Conservation (phyloP, 805 yeast genomes). For the Ogataea populi-albae region DNA sequence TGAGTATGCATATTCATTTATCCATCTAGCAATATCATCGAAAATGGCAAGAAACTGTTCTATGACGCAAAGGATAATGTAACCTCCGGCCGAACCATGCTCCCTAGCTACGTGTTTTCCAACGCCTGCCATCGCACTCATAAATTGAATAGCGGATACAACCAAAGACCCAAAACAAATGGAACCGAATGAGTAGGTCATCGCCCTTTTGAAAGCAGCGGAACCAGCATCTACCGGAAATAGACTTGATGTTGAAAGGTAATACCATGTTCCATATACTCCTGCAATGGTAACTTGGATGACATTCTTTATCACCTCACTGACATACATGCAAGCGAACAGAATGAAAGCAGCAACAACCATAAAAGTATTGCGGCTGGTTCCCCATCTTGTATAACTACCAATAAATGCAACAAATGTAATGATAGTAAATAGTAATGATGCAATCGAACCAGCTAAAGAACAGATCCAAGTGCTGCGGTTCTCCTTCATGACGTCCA, state of each 20-base stretch:
- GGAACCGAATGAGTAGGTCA: conserved; percentile 86
- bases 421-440: conserved; percentile 1
- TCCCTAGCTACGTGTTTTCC: conserved; percentile 12
- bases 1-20: conserved; percentile 87
- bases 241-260: conserved; percentile 47
- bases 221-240: conserved; percentile 75
- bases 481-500: conserved; percentile 65
- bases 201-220: conserved; percentile 71
- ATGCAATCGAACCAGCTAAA: conserved; percentile 4
- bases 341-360: conserved; percentile 51
- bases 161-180: conserved; percentile 77
- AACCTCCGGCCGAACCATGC: conserved; percentile 7
- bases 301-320: conserved; percentile 77
- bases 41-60: conserved; percentile 32
- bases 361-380: conserved; percentile 18
- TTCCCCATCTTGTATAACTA: conserved; percentile 40
- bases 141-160: conserved; percentile 62
- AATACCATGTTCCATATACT: conserved; percentile 89
- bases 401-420: conserved; percentile 33
- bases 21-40: conserved; percentile 51
- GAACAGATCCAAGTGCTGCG: conserved; percentile 53
- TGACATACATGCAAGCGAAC: conserved; percentile 76
- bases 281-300: conserved; percentile 81
- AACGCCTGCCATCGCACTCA: conserved; percentile 5
- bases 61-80: conserved; percentile 7